Evolutionary conservation across 345 rosid genomes (phyloP), one percentile per base, ranked within the genome.

Genomic region (Aegle marmelos): DNA sequence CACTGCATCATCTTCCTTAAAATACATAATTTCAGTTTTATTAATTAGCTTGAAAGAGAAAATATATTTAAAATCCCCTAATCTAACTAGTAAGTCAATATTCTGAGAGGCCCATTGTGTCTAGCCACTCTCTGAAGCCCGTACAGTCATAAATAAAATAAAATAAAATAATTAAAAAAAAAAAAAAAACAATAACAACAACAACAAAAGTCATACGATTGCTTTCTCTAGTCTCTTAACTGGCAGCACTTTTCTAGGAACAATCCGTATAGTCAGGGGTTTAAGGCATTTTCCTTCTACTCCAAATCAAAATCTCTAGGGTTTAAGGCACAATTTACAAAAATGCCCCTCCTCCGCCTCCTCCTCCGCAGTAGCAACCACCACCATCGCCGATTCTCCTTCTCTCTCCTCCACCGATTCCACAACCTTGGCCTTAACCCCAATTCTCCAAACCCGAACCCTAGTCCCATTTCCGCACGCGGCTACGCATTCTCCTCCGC

Each of bases 401-500:
- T 57, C 39, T 74, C 60, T 59, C 60, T 76, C 82, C 70, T 79
- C 78, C 87, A 22, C 67, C 87, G 79, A 25, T 37, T 79, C 77
- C 65, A 76, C 76, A 72, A 31, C 63, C 69, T 78, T 25, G 34
- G 72, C 81, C 56, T 36, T 66, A 22, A 39, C 64, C n/a, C 48
- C 48, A 10, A 33, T n/a, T 65, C 77, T 36, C 22, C 73, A 56
- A 27, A 37, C 28, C 30, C 50, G 2, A 70, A 25, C 28, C 78
- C 78, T 33, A 14, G 36, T 69, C 25, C 76, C 62, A 71, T 65
- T 71, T 64, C 16, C 68, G 27, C 50, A 24, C 92, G 93, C 39
- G 68, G 88, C 50, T 89, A 81, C 75, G 88, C 91, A 82, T 96
- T 92, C 90, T 86, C 95, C 66, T 91, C 98, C 54, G 97, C 99